Percentiles rank a stretch among this genome's conserved stretches.
These are phyloP conservation scores for Schizochytrium sp. DNA, from an alignment of 108 stramenopile genomes.

Conservation along the genomic window DNA sequence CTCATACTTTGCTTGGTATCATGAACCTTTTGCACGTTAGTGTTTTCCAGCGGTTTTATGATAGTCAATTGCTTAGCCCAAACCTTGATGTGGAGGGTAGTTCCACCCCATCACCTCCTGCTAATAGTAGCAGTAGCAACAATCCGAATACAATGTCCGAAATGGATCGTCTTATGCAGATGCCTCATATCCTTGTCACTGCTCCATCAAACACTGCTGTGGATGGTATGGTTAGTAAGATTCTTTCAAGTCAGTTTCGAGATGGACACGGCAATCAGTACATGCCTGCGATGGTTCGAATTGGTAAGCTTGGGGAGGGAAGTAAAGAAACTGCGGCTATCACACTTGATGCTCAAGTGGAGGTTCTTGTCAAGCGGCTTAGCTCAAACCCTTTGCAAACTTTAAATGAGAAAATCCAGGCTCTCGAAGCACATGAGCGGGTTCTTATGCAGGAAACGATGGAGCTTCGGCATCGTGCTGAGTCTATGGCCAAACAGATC, in stretches of 20 bases:
- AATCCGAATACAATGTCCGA: not conserved
- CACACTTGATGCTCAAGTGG: not conserved
- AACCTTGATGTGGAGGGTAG: not conserved
- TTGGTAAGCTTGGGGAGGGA: conserved; percentile 83
- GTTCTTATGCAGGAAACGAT: not conserved
- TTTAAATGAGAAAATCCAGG: not conserved
- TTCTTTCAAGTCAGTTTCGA: conserved; percentile 89
- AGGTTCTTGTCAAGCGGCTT: not conserved
- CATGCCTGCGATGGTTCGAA: conserved; percentile 90
- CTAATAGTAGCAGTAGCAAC: not conserved
- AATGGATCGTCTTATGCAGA: not conserved
- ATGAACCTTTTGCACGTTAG: conserved; percentile 88
- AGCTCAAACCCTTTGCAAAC: not conserved
- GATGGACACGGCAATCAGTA: conserved; percentile 91
- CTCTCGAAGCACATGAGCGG: conserved; percentile 1
- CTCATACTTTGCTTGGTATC: conserved; percentile 91
- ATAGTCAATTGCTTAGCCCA: conserved; percentile 64
- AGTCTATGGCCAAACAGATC: conserved; percentile 15
- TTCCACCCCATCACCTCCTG: not conserved
- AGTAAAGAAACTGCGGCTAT: not conserved
- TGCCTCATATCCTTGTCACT: conserved; percentile 83
- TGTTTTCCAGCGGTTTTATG: conserved; percentile 73
- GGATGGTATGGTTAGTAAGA: conserved; percentile 93
- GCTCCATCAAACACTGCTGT: conserved; percentile 98
- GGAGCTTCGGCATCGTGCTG: not conserved